Evolutionary conservation across 495 filamentous ascomycete genomes (phyloP).

Genomic region (Extremus antarcticus): DNA sequence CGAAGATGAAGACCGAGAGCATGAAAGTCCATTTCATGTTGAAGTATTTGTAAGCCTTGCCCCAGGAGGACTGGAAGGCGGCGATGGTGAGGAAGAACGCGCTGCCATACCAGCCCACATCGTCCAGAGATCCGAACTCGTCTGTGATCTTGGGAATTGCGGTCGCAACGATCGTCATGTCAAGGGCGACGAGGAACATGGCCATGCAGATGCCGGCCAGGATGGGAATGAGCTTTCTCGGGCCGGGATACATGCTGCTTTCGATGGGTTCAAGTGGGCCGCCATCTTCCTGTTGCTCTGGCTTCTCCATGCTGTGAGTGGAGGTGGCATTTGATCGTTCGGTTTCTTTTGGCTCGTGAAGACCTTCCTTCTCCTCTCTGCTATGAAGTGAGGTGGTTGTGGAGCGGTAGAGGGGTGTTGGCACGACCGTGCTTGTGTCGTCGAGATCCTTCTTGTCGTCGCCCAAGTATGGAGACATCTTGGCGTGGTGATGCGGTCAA

Average conservation of each 20-base stretch:
- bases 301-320: not conserved
- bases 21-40: constrained; percentile 51
- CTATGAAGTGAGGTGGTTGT: not conserved
- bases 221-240: constrained; percentile 4
- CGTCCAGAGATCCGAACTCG: constrained; percentile 61
- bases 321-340: not conserved
- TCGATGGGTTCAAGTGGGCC: not conserved
- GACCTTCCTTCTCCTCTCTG: not conserved
- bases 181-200: constrained; percentile 10
- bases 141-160: constrained; percentile 78
- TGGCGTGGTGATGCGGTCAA: not conserved
- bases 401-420: not conserved
- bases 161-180: constrained; percentile 64
- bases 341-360: not conserved
- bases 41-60: constrained; percentile 34
- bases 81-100: constrained; percentile 65
- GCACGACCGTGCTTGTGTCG: not conserved
- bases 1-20: constrained; percentile 62
- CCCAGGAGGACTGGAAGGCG: constrained; percentile 32
- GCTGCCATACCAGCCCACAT: constrained; percentile 72
- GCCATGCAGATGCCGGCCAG: not conserved
- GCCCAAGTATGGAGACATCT: not conserved
- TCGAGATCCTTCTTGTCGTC: not conserved
- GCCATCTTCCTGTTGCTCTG: not conserved
- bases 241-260: constrained; percentile 3